phyloP scores from a whole-genome alignment of 352 stramenopile species.

The Globisporangium recalcitrans region DNA sequence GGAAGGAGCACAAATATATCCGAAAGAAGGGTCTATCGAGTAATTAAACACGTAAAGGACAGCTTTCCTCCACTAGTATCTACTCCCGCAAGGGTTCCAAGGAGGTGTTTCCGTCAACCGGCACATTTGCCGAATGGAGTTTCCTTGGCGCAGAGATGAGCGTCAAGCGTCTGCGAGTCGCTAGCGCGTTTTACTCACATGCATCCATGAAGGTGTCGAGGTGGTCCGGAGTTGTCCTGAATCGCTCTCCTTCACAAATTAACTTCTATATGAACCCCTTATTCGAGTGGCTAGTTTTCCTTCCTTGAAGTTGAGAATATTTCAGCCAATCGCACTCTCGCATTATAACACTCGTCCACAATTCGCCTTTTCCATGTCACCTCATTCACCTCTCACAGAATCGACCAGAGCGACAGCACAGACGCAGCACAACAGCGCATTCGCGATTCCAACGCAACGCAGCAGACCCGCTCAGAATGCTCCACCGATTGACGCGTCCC shows the following conservation, averaged over 20 bases:
- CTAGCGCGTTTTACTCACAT: too few species aligned
- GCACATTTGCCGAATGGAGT: too few species aligned
- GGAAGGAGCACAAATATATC: background rate
- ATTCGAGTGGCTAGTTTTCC: background rate
- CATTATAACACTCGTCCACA: background rate
- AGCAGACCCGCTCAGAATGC: slow-evolving; percentile 1
- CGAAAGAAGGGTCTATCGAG: background rate
- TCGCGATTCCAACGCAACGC: background rate
- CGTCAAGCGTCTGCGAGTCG: too few species aligned
- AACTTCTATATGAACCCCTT: background rate
- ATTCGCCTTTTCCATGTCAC: slow-evolving; percentile 2
- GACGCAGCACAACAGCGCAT: background rate
- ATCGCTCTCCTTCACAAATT: background rate
- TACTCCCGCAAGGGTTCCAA: too few species aligned
- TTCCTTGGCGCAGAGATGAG: too few species aligned
- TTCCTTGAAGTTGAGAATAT: slow-evolving; percentile 10
- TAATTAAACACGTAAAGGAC: too few species aligned
- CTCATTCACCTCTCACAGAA: background rate
- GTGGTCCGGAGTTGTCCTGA: too few species aligned
- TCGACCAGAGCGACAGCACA: background rate
- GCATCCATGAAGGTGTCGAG: too few species aligned
- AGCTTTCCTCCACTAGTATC: too few species aligned
- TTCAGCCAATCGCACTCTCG: slow-evolving; percentile 10
- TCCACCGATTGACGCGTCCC: slow-evolving; percentile 25
- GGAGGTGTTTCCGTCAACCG: too few species aligned